A percentile compares a stretch with the other conserved stretches of the same genome.
phyloP scores from a whole-genome alignment of 2,329 filamentous ascomycete species.

The Paraphaeosphaeria minitans region DNA sequence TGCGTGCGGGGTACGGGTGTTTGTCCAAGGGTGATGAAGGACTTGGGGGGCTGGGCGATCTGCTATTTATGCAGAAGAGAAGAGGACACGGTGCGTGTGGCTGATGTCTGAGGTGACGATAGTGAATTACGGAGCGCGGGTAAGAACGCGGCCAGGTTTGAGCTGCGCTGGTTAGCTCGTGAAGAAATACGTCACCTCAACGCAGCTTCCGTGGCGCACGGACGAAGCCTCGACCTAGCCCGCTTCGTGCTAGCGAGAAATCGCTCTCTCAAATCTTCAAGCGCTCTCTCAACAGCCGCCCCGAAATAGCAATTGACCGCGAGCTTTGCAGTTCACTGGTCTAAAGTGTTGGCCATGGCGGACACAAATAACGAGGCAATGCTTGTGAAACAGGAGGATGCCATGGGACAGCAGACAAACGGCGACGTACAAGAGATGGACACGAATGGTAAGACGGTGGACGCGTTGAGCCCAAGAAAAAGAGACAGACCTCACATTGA shows the following conservation, averaged over 20 bases:
- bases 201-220: conserved; percentile 21
- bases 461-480: conserved; percentile 43
- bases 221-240: conserved; percentile 4
- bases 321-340: conserved; percentile 3
- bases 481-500: conserved; percentile 40
- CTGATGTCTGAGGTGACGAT: conserved; percentile 3
- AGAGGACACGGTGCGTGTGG: conserved; percentile 13
- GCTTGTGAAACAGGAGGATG: not conserved
- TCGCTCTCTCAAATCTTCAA: conserved; percentile 15
- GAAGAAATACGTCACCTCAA: conserved; percentile 40
- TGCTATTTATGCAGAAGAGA: conserved; percentile 21
- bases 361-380: conserved; percentile 3
- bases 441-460: conserved; percentile 18
- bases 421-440: conserved; percentile 20
- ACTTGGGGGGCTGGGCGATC: conserved; percentile 22
- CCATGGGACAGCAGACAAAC: conserved; percentile 21
- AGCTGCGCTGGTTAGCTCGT: conserved; percentile 35
- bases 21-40: conserved; percentile 14
- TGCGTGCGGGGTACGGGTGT: conserved; percentile 28
- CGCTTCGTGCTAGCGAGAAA: conserved; percentile 4
- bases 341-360: conserved; percentile 9
- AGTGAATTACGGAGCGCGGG: not conserved
- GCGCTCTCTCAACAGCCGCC: conserved; percentile 7
- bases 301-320: conserved; percentile 17
- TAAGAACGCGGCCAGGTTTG: conserved; percentile 9